A percentile compares a stretch with the other conserved stretches of the same genome.
These are phyloP conservation scores for Xylariaceae sp. DNA, from an alignment of 2,329 filamentous ascomycete species.

Conservation along the genomic window DNA sequence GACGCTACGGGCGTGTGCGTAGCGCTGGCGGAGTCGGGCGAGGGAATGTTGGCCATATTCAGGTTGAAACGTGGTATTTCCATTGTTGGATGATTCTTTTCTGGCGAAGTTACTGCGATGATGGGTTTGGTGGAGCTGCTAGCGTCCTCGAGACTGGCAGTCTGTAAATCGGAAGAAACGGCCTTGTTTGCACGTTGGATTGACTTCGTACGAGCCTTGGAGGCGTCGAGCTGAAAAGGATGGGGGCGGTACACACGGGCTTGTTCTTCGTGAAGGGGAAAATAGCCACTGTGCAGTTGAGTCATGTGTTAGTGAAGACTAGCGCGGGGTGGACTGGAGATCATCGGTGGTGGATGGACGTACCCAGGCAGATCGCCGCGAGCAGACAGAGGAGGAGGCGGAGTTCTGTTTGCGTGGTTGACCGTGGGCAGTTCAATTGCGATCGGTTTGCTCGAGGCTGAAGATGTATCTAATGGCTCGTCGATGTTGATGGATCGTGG, in stretches of 20 bases:
- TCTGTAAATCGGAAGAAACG: constrained; percentile 17
- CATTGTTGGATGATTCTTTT: constrained; percentile 22
- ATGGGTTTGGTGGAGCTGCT: constrained; percentile 19
- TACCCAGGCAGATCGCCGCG: constrained; percentile 58
- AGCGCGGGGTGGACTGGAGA: background rate
- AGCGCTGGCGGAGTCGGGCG: constrained; percentile 19
- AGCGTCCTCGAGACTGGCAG: constrained; percentile 12
- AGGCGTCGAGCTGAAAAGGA: constrained; percentile 45
- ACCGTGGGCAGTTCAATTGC: constrained; percentile 47
- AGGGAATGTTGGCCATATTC: constrained; percentile 4
- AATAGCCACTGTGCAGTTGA: constrained; percentile 48
- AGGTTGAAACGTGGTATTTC: constrained; percentile 20
- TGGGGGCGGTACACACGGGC: constrained; percentile 46
- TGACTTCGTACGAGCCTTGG: constrained; percentile 36
- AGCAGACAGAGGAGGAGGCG: constrained; percentile 50
- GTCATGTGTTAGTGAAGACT: constrained; percentile 12
- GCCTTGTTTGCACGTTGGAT: constrained; percentile 33
- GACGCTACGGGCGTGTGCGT: constrained; percentile 46
- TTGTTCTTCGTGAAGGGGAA: constrained; percentile 57
- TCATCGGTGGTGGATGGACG: constrained; percentile 24
- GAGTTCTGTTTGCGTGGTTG: constrained; percentile 40
- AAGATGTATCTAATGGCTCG: constrained; percentile 23
- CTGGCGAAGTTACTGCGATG: constrained; percentile 14
- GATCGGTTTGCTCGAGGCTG: constrained; percentile 43
- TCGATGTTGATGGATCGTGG: constrained; percentile 14